A percentile compares a stretch with the other conserved stretches of the same genome.
Evolutionary conservation across 2,329 filamentous ascomycete species (phyloP).

Genomic region (Colletotrichum eleusines): DNA sequence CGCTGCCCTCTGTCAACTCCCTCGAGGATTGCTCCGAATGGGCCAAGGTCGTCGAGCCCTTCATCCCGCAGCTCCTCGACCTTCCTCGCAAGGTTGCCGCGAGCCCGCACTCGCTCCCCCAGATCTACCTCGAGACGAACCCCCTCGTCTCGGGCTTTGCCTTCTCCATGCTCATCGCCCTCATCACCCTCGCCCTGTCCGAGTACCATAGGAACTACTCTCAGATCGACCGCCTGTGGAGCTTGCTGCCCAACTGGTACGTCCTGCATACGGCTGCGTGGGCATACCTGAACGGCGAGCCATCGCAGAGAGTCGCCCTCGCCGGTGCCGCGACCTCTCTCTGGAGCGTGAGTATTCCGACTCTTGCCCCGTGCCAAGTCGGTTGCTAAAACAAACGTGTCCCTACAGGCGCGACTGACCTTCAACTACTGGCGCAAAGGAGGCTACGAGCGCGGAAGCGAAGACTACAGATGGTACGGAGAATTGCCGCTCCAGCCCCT

Average conservation of each 20-base stretch:
- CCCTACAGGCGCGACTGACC: constrained; percentile 77
- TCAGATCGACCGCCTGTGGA: constrained; percentile 96
- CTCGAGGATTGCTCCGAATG: constrained; percentile 83
- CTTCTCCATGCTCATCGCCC: constrained; percentile 77
- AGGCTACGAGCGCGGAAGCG: constrained; percentile 87
- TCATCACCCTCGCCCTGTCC: constrained; percentile 78
- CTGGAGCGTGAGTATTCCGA: constrained; percentile 77
- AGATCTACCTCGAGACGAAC: constrained; percentile 87
- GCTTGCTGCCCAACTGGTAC: constrained; percentile 87
- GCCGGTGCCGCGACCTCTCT: constrained; percentile 76
- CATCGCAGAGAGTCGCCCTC: constrained; percentile 78
- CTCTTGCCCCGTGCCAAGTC: not conserved
- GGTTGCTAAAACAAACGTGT: constrained; percentile 40
- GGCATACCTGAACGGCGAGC: constrained; percentile 79
- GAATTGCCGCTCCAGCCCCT: not conserved
- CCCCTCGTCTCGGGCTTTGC: constrained; percentile 82
- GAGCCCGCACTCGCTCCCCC: constrained; percentile 71
- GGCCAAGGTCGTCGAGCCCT: constrained; percentile 80
- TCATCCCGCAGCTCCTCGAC: constrained; percentile 74
- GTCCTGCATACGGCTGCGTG: constrained; percentile 87
- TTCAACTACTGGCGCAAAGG: constrained; percentile 98
- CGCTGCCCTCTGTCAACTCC: constrained; percentile 77
- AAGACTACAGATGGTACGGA: constrained; percentile 89
- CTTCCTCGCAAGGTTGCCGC: constrained; percentile 75
- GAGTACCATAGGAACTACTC: constrained; percentile 95